Percentiles rank a stretch among this genome's conserved stretches.
These are phyloP conservation scores for Lecanicillium sp. DNA, from an alignment of 2,329 filamentous ascomycete genomes.

Conservation along the genomic window DNA sequence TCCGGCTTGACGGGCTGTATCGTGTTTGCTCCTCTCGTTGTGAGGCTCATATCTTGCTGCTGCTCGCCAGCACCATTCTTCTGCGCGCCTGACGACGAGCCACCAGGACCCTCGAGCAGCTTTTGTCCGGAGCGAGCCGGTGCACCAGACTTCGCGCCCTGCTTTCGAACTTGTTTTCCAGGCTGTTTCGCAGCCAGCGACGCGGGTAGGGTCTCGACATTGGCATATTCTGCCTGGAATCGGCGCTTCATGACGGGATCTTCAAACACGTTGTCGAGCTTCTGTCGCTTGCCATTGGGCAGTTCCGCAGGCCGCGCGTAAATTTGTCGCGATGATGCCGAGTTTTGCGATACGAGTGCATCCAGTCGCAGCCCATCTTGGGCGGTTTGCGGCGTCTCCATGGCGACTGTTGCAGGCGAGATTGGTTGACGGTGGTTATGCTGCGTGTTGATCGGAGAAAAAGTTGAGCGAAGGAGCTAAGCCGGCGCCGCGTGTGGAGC, in stretches of 20 bases:
- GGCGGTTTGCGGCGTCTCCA: conserved; percentile 25
- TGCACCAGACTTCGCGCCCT: conserved; percentile 40
- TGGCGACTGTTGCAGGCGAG: conserved; percentile 10
- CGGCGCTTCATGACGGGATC: conserved; percentile 33
- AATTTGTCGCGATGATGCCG: conserved; percentile 21
- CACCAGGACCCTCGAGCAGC: conserved; percentile 31
- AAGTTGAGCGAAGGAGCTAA: not conserved
- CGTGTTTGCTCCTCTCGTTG: conserved; percentile 19
- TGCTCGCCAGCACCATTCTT: conserved; percentile 8
- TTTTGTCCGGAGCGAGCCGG: conserved; percentile 23
- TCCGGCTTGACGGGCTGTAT: conserved; percentile 60
- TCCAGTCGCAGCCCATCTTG: conserved; percentile 25
- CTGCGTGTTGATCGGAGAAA: conserved; percentile 4
- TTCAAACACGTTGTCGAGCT: conserved; percentile 25
- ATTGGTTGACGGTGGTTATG: conserved; percentile 3
- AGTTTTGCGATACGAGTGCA: conserved; percentile 26
- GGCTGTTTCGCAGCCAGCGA: conserved; percentile 74
- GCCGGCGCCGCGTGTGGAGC: not conserved
- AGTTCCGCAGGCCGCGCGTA: conserved; percentile 19
- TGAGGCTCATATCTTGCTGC: conserved; percentile 22
- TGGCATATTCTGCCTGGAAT: conserved; percentile 66
- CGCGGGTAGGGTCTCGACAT: conserved; percentile 68
- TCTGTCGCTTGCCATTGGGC: conserved; percentile 27
- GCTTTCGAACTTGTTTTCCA: conserved; percentile 27
- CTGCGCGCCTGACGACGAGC: conserved; percentile 29